These are phyloP conservation scores for Elsinoe fawcettii DNA, from an alignment of 2,329 filamentous ascomycete species.

Conservation along the genomic window DNA sequence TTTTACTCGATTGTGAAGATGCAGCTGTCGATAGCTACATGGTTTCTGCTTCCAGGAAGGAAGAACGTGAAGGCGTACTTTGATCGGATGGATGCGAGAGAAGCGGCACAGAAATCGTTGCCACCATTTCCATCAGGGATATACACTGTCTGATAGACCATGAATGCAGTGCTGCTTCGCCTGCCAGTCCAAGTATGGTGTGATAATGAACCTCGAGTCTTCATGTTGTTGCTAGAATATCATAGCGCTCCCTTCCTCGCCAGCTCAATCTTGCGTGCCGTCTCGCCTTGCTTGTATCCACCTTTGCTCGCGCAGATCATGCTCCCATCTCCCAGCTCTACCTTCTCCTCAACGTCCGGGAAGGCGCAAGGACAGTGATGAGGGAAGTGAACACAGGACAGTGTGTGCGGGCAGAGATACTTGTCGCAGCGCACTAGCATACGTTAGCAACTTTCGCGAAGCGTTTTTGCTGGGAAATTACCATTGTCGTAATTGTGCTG, in stretches of 20 bases:
- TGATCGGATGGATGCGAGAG: background rate
- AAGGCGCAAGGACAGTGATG: constrained; percentile 95
- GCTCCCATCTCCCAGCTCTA: constrained; percentile 65
- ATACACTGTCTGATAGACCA: background rate
- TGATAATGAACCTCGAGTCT: background rate
- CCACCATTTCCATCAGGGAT: background rate
- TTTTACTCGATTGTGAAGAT: background rate
- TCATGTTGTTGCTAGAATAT: background rate
- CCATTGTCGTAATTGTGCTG: constrained; percentile 60
- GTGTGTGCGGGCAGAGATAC: constrained; percentile 88
- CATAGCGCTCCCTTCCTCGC: constrained; percentile 69
- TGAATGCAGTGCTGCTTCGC: background rate
- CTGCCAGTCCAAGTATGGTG: background rate
- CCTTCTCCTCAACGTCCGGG: constrained; percentile 54
- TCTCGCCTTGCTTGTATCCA: constrained; percentile 64
- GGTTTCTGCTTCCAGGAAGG: background rate
- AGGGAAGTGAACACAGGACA: constrained; percentile 91
- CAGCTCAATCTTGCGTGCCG: constrained; percentile 67
- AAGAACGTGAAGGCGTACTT: background rate
- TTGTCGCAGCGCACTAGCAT: constrained; percentile 71
- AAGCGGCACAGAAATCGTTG: background rate
- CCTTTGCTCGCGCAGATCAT: constrained; percentile 68
- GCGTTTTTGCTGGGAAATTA: too few relatives aligned
- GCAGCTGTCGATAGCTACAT: background rate
- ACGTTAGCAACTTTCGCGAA: too few relatives aligned